Evolutionary conservation across 225 moss, liverwort and hornwort species (phyloP).

Genomic region (Straminergon stramineum): DNA sequence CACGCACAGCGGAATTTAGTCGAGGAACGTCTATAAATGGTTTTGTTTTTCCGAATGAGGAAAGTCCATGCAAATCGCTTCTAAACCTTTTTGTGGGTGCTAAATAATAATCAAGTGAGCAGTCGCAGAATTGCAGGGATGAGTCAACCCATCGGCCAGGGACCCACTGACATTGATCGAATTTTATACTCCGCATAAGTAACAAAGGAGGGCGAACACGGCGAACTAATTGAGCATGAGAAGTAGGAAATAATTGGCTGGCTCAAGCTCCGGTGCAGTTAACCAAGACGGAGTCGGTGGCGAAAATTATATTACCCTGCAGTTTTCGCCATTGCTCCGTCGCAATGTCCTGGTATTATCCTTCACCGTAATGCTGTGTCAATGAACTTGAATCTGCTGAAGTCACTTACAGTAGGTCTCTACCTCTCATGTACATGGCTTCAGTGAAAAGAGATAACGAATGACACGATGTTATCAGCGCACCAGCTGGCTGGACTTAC

Average conservation of each 20-base stretch:
- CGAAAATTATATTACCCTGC: not conserved
- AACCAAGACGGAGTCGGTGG: constrained; percentile 8
- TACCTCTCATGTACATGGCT: not conserved
- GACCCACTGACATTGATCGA: not conserved
- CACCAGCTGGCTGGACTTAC: not conserved
- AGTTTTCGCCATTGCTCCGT: not conserved
- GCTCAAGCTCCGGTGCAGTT: not conserved
- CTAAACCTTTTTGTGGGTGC: not conserved
- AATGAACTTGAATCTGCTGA: not conserved
- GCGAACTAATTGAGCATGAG: not conserved
- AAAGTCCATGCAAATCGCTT: not conserved
- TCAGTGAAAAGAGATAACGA: not conserved
- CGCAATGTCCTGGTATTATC: not conserved
- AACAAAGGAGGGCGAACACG: not conserved
- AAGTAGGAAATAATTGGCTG: not conserved
- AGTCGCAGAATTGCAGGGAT: not conserved
- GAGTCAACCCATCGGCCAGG: not conserved
- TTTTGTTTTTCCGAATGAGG: not conserved
- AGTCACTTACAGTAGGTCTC: not conserved
- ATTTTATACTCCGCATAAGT: not conserved
- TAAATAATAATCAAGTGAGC: not conserved
- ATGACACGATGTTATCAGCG: not conserved
- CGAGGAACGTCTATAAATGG: not conserved
- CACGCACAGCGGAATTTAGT: not conserved
- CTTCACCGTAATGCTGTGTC: not conserved